Evolutionary conservation across 2,329 filamentous ascomycete species (phyloP).

Genomic region (Xylariaceae sp.): DNA sequence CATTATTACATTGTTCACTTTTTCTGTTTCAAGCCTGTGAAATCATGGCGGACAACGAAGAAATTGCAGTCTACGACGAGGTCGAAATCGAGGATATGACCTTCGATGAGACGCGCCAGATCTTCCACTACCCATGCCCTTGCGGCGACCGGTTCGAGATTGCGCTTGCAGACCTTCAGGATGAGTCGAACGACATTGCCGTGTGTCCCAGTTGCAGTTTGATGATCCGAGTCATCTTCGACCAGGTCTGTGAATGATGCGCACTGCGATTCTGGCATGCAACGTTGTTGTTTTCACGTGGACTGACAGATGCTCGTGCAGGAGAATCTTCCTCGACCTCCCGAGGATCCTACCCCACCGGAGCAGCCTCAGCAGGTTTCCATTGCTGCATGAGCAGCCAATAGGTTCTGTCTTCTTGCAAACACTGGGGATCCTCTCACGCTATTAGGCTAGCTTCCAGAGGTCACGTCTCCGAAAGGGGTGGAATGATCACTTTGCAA

Average conservation of each 20-base stretch:
- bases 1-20: neutral
- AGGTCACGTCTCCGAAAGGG: neutral
- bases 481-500: neutral
- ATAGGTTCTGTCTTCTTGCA: neutral
- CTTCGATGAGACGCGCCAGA: conserved; percentile 72
- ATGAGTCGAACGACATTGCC: conserved; percentile 82
- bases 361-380: conserved; percentile 29
- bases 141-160: conserved; percentile 98
- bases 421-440: neutral
- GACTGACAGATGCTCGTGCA: conserved; percentile 12
- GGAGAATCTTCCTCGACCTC: conserved; percentile 31
- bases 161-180: conserved; percentile 72
- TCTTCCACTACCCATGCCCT: conserved; percentile 95
- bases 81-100: conserved; percentile 99
- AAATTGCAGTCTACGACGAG: conserved; percentile 82
- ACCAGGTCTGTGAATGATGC: conserved; percentile 53
- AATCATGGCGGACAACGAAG: conserved; percentile 53
- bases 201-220: conserved; percentile 96
- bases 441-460: neutral
- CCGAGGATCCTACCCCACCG: conserved; percentile 24
- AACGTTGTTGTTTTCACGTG: neutral
- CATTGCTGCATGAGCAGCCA: conserved; percentile 26
- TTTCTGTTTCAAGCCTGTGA: neutral
- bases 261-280: neutral
- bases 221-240: conserved; percentile 94